Conservation (phyloP, 1,139 yeast genomes). For the Meyerozyma elateridarum region DNA sequence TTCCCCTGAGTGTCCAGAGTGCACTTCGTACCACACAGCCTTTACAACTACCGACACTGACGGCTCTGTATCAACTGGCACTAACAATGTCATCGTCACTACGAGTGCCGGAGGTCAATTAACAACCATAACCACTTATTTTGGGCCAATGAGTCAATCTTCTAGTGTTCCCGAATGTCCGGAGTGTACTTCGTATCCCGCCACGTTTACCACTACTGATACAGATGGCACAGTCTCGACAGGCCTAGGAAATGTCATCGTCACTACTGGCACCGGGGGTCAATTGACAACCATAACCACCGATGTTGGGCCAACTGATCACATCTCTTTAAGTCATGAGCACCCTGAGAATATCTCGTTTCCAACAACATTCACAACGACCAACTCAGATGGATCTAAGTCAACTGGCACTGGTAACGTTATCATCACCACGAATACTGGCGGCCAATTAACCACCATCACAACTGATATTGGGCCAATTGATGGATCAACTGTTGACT, state of each 20-base stretch:
- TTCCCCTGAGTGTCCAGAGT: neutral
- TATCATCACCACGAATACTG: slow-evolving; percentile 4
- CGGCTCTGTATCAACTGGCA: slow-evolving; percentile 4
- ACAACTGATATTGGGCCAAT: neutral
- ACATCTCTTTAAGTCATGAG: neutral
- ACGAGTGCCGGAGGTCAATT: slow-evolving; percentile 10
- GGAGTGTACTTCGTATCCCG: slow-evolving; percentile 1
- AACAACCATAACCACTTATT: neutral
- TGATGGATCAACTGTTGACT: neutral
- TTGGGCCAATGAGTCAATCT: neutral
- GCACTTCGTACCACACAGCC: neutral
- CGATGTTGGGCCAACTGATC: neutral
- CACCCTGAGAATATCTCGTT: neutral
- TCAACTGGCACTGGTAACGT: neutral
- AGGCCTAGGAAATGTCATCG: slow-evolving; percentile 2
- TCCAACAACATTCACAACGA: slow-evolving; percentile 2
- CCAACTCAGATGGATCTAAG: slow-evolving; percentile 5
- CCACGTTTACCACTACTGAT: slow-evolving; percentile 4
- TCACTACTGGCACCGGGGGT: slow-evolving; percentile 3
- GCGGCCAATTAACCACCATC: slow-evolving; percentile 1
- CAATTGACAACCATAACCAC: neutral
- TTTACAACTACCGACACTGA: neutral
- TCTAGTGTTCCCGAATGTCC: neutral
- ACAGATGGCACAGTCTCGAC: slow-evolving; percentile 4
- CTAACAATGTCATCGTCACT: slow-evolving; percentile 10